Base-by-base conservation (phyloP, 2,329 filamentous ascomycete genomes). In the Coniochaeta sp. region DNA sequence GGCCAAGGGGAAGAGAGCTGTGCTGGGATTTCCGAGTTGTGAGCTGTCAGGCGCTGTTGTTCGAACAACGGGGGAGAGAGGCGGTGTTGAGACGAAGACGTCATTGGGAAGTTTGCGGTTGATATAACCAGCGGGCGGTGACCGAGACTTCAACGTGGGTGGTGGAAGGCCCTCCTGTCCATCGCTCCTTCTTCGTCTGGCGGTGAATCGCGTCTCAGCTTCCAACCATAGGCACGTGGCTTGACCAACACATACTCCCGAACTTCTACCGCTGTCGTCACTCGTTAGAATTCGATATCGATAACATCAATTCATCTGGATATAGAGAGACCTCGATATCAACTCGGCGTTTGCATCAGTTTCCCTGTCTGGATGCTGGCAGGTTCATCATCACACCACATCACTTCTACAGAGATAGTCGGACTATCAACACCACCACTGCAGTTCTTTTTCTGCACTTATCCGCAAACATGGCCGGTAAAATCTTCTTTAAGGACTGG, bases 401-500 rank as follows among this genome's bases (percentile, higher is more conserved):
- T 30, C 28, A 20, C 42, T 6, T 38, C 14, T 13, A 22, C 42
- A n/a, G n/a, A n/a, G n/a, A 35, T 30, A 27, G 40, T 12, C n/a
- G 24, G n/a, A 46, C 18, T 51, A 22, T 45, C 14, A 30, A 55
- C n/a, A n/a, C n/a, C n/a, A n/a, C n/a, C n/a, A n/a, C n/a, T n/a
- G n/a, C 56, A 64, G 26, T 30, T 16, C 24, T 18, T 18, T 48
- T 22, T 20, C 28, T n/a, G 42, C 24, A 48, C 18, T 4, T 22
- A 10, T 48, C 8, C 45, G 38, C 28, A 24, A 48, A 58, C 48
- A 73, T 72, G 71, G 65, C 57, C 48, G 69, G 67, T 62, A 61
- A 57, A 49, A 65, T 62, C 33, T 89, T 90, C 67, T 89, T 87
- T 67, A 62, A 74, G 40, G 75, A 71, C 48, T 95, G 90, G 91